phyloP scores from a whole-genome alignment of 768 basidiomycete species.

The Rhodosporidiobolus odoratus region DNA sequence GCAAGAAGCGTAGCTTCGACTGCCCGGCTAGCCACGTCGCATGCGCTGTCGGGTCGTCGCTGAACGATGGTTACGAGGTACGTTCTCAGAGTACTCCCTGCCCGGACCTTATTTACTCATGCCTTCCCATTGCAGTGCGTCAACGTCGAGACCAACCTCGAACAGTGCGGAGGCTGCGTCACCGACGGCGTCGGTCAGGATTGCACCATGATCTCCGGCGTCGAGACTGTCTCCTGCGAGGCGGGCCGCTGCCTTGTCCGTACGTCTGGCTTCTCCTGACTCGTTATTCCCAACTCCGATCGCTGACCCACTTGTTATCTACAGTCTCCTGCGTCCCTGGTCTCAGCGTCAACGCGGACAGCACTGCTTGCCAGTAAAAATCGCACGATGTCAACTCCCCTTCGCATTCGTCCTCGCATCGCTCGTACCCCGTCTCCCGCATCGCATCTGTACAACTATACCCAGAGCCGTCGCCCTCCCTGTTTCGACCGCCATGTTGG shows the following conservation, averaged over 20 bases:
- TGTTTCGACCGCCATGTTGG: neutral
- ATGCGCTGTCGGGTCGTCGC: constrained; percentile 18
- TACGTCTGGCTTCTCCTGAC: constrained; percentile 5
- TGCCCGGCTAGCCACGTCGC: constrained; percentile 31
- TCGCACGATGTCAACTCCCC: neutral
- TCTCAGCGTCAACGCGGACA: constrained; percentile 16
- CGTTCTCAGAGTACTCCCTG: neutral
- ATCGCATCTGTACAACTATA: neutral
- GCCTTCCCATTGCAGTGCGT: constrained; percentile 46
- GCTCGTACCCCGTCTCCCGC: neutral
- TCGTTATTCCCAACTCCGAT: neutral
- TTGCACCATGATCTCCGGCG: constrained; percentile 63
- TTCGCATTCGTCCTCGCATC: neutral
- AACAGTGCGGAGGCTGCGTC: constrained; percentile 70
- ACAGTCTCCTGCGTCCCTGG: constrained; percentile 28
- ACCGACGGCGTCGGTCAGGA: constrained; percentile 59
- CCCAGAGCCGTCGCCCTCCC: neutral
- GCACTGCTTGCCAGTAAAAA: constrained; percentile 28
- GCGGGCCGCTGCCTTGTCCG: constrained; percentile 45
- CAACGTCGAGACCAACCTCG: constrained; percentile 59
- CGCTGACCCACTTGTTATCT: neutral
- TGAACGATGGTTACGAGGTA: constrained; percentile 29
- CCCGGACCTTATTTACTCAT: neutral
- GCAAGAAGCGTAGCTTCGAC: constrained; percentile 12
- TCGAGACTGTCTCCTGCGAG: constrained; percentile 67